These are phyloP conservation scores for Bacidia gigantensis DNA, from an alignment of 495 filamentous ascomycete genomes.

Conservation along the genomic window DNA sequence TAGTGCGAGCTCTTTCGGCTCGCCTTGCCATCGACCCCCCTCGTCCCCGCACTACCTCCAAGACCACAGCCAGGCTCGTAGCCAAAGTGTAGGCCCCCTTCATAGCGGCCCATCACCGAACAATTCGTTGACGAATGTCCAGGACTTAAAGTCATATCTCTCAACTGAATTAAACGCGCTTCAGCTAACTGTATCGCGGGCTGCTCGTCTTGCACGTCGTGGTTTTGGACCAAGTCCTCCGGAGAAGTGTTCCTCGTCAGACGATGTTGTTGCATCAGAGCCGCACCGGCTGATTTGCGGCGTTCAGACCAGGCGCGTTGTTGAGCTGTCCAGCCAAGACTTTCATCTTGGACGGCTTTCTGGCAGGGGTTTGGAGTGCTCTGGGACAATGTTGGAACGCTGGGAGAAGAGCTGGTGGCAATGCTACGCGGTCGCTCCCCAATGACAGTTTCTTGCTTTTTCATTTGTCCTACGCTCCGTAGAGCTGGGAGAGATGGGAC, in stretches of 20 bases:
- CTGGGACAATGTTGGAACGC: background rate
- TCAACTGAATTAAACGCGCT: no score
- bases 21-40: conserved; percentile 19
- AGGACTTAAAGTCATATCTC: background rate
- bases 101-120: conserved; percentile 24
- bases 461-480: background rate
- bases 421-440: background rate
- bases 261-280: conserved; percentile 5
- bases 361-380: background rate
- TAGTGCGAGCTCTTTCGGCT: conserved; percentile 26
- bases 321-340: conserved; percentile 10
- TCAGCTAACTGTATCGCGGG: background rate
- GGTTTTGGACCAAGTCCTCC: background rate
- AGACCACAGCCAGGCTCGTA: conserved; percentile 26
- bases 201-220: background rate
- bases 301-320: conserved; percentile 13
- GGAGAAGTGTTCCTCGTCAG: background rate
- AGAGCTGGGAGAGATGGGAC: conserved; percentile 17
- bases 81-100: conserved; percentile 30
- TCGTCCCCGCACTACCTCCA: conserved; percentile 30
- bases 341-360: background rate
- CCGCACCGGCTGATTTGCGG: conserved; percentile 17
- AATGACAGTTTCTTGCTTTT: conserved; percentile 4
- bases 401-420: background rate
- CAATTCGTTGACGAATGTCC: conserved; percentile 3